Conservation (phyloP, 331 rosid species). For the Stylosanthes scabra region DNA sequence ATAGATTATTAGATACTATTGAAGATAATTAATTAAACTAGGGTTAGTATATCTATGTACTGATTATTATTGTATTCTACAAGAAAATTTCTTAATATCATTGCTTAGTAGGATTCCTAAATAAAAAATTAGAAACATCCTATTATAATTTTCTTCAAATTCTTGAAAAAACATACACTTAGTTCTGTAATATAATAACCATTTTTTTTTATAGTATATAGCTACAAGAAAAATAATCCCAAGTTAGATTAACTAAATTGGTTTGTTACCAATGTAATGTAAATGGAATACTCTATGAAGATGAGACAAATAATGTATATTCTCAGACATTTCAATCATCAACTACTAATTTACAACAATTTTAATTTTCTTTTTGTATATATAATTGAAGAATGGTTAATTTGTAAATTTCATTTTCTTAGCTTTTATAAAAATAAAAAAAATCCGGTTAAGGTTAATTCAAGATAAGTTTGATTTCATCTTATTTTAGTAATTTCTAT, state of each 20-base stretch:
- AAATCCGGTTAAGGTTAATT: background rate
- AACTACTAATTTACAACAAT: conserved; percentile 1
- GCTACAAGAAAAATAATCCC: background rate
- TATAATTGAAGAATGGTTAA: background rate
- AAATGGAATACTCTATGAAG: background rate
- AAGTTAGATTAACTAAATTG: background rate
- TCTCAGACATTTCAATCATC: background rate
- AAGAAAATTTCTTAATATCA: conserved; percentile 2
- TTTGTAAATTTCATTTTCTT: background rate
- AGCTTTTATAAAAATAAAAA: no score
- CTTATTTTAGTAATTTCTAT: background rate
- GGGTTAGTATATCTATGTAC: background rate
- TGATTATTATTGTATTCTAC: background rate
- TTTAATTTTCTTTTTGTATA: background rate
- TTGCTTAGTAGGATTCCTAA: no score
- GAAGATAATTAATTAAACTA: conserved; percentile 17
- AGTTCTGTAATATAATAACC: no score
- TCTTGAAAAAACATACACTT: no score
- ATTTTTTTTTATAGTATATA: background rate
- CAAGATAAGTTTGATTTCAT: background rate
- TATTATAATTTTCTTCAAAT: background rate
- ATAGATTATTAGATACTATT: background rate
- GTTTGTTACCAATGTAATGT: background rate
- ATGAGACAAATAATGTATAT: background rate
- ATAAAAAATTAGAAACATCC: no score